Evolutionary conservation across 2,329 filamentous ascomycete genomes (phyloP).

Genomic region (Exophiala oligosperma): DNA sequence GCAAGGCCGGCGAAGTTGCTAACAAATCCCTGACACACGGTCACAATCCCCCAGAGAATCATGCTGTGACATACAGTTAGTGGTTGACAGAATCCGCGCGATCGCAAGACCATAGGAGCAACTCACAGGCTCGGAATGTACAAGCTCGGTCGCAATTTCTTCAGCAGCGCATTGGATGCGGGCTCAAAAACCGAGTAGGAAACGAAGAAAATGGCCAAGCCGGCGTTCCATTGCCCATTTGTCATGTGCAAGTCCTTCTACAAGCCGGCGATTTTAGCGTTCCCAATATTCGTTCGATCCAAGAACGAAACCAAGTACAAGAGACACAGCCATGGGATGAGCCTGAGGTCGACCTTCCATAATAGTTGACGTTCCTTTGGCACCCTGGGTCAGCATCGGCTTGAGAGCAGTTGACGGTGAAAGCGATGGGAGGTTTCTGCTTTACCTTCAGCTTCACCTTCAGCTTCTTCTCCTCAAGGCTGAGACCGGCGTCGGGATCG

Average conservation of each 20-base stretch:
- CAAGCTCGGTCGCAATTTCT: constrained; percentile 70
- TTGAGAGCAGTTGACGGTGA: no score
- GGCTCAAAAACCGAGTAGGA: constrained; percentile 45
- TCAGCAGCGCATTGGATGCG: constrained; percentile 76
- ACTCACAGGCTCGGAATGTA: constrained; percentile 58
- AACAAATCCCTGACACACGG: constrained; percentile 24
- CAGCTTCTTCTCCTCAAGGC: no score
- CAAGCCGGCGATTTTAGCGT: constrained; percentile 35
- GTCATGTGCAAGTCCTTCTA: constrained; percentile 31
- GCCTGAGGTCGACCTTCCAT: no score
- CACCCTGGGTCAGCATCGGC: no score
- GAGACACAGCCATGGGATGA: constrained; percentile 25
- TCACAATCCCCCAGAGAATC: constrained; percentile 51
- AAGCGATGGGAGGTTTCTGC: no score
- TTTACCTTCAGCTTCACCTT: no score
- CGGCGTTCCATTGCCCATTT: constrained; percentile 31
- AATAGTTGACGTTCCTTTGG: no score
- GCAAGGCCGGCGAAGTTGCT: constrained; percentile 45
- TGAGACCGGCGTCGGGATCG: no score
- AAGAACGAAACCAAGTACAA: constrained; percentile 36
- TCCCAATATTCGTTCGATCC: constrained; percentile 39
- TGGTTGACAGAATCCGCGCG: no score
- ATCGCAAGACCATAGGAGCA: no score
- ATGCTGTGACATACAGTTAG: constrained; percentile 59
- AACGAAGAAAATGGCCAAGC: constrained; percentile 66